Conservation (phyloP, 2,329 filamentous ascomycete genomes). For the Diaporthe ampelina region DNA sequence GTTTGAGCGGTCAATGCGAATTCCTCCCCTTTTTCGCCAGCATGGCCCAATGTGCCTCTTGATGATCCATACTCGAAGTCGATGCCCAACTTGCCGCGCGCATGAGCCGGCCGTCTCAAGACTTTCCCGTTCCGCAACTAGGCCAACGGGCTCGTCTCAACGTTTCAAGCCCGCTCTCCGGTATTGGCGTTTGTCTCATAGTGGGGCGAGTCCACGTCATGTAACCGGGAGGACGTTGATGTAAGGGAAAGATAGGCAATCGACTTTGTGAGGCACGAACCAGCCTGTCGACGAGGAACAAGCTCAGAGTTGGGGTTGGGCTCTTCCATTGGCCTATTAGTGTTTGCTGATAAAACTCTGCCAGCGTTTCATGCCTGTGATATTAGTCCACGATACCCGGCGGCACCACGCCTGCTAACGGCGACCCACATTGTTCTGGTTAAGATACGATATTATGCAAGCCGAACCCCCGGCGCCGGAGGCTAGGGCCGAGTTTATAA, state of each 20-base stretch:
- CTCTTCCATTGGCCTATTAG: constrained; percentile 16
- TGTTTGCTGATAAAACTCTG: constrained; percentile 30
- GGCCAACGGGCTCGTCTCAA: background rate
- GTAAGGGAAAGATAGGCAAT: constrained; percentile 24
- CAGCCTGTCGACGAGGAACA: background rate
- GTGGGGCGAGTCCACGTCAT: constrained; percentile 22
- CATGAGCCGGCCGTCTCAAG: background rate
- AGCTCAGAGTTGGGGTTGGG: constrained; percentile 18
- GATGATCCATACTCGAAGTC: background rate
- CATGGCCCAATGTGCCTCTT: background rate
- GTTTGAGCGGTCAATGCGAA: background rate
- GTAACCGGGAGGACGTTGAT: background rate
- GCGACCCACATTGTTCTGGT: constrained; percentile 27
- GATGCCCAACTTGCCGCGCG: background rate
- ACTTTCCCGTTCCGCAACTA: constrained; percentile 1
- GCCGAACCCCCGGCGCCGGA: constrained; percentile 27
- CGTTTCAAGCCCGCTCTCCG: constrained; percentile 6
- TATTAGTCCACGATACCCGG: constrained; percentile 21
- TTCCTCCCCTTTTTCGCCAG: background rate
- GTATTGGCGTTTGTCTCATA: constrained; percentile 20
- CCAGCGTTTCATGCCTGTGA: constrained; percentile 21
- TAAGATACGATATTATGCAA: constrained; percentile 29
- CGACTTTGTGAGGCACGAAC: background rate
- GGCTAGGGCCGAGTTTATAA: constrained; percentile 30
- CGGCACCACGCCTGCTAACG: constrained; percentile 21